Evolutionary conservation across 2,329 filamentous ascomycete genomes (phyloP), one percentile per base, ranked within the genome.

Genomic region (Sphaceloma murrayae): DNA sequence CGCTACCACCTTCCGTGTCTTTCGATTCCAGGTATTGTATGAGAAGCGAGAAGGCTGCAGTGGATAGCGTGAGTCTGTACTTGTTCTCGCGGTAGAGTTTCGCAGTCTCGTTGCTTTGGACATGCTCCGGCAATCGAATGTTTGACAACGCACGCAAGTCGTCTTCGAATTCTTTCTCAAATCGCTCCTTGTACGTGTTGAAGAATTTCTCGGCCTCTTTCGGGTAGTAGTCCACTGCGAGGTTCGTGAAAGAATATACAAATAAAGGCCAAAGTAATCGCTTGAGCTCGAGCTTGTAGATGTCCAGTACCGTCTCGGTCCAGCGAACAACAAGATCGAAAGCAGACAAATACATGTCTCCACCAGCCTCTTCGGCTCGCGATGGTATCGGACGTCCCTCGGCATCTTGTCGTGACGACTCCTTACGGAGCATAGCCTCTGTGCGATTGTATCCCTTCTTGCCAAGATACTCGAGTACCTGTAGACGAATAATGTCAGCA

Each of bases 401-500:
- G 16, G 81, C 74, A 46, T 89, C 85, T 31, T 91, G 73, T 53
- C 87, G 80, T 17, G 84, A 80, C 1, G 88, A 94, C 63, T 98
- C 91, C 62, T 86, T 82, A 32, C 91, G 78, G 43, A 98, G 84
- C 60, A 91, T 85, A 14, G 89, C 85, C 63, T 98, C 91, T 1
- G 91, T 96, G 17, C 83, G 76, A 44, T 80, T 87, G 63, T 95
- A 98, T 0, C 91, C 91, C 53, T 95, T 88, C 62, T 98, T 98
- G 2, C 87, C 77, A 1, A 98, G 72, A 62, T 98, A 98, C 55
- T 98, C 91, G 6, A 94, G 88, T 3, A 98, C 80, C 79, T 83
- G 56, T 7, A 17, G 10, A 43, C 54, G 26, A 55, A 32, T 3
- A 30, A 6, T 43, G 13, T 27, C 9, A 43, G 40, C 10, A 33